Base-by-base conservation (phyloP, 495 filamentous ascomycete species). In the Penicillium ucsense region DNA sequence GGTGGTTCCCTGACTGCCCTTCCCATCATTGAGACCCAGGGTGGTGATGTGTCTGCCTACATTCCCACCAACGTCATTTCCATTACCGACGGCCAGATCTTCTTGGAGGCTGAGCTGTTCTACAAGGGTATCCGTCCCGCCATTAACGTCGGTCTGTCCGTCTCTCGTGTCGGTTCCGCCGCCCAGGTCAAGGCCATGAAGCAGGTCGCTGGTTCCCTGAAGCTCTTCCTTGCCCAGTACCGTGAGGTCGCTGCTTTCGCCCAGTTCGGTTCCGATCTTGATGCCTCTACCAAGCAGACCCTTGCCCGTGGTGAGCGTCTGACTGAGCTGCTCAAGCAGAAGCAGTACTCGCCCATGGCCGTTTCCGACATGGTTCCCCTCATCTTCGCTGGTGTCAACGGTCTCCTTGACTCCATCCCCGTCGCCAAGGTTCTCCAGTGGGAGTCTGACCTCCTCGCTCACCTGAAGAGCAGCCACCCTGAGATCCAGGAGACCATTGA, bases 51-150 rank as follows among this genome's bases (percentile, higher is more conserved):
- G 72, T 97, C 94, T 62, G 92, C 92, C 59, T 98, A 97, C 75
- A 98, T 98, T 80, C 92, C 92, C 65, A 98, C 92, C 77, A 98
- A 98, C 79, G 92, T 98, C 78, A 98, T 98, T 82, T 97, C 94
- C 67, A 98, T 98, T 65, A 98, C 92, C 55, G 92, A 98, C 63
- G 92, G 92, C 49, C 92, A 98, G 78, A 98, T 98, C 74, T 98
- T 98, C 88, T 82, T 98, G 82, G 92, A 98, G 77, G 68, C 94
- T 57, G 92, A 98, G 70, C 81, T 98, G 53, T 98, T 98, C 87
- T 98, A 98, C 85, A 98, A 98, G 86, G 92, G 92, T 95, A 75
- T 98, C 75, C 94, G 92, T 66, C 92, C 92, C 59, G 92, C 92
- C 76, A 98, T 98, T 77, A 98, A 98, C 82, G 92, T 98, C 84